Base-by-base conservation (phyloP, 2,329 filamentous ascomycete genomes). In the Penicillium sclerotiorum region DNA sequence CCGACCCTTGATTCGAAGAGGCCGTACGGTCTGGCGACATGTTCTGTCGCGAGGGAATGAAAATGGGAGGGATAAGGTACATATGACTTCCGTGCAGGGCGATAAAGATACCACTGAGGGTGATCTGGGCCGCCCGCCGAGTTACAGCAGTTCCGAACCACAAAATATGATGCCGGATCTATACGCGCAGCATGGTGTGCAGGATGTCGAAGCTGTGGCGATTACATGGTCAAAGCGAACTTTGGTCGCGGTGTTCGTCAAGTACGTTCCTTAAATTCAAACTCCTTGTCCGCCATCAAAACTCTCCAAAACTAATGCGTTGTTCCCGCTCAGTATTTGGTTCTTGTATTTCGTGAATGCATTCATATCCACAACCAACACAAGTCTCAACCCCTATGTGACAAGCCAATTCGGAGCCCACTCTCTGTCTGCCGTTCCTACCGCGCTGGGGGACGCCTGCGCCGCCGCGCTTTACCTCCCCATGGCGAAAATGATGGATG, bases 401-500 rank as follows among this genome's bases (percentile, higher is more conserved):
- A 81, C 79, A 25, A 81, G 77, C 58, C 72, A 69, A 21, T 85
- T 79, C 53, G 60, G 74, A 30, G 64, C 71, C 3, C 82, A 85
- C 58, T 82, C 80, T 1, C 69, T 84, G 23, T 73, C 80, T 1
- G 73, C 79, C 1, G 75, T 80, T 20, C 81, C 80, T 15, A 67
- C 68, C 42, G 77, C 85, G 52, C 73, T 86, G 21, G 72, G 81
- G 17, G 77, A 71, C 49, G 71, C 83, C 36, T 79, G 86, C 49
- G 75, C 76, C 21, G 84, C 80, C 12, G 73, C 84, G 17, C 72
- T 77, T 37, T 83, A 82, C 62, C 75, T 87, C n/a, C 80, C 83
- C 1, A 72, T 83, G 21, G 82, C 83, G 45, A 87, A 86, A 64
- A 72, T 85, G 18, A 71, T 87, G 50, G 80, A 87, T 66, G 70